A percentile compares a stretch with the other conserved stretches of the same genome.
Evolutionary conservation across 495 filamentous ascomycete species (phyloP).

Genomic region (Aspergillus diversus): DNA sequence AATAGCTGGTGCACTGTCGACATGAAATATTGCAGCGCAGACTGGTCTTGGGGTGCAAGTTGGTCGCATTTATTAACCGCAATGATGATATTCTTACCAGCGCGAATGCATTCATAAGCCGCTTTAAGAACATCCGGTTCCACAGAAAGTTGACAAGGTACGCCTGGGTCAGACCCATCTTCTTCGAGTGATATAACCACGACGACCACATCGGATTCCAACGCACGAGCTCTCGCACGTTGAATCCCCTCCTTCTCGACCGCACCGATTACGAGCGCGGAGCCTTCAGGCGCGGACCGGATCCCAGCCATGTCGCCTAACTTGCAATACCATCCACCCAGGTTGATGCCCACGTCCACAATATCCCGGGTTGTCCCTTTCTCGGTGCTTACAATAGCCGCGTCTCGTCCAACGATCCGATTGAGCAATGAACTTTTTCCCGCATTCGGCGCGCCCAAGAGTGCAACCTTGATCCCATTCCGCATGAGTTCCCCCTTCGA

Average conservation of each 20-base stretch:
- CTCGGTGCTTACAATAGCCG: conserved; percentile 90
- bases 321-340: conserved; percentile 84
- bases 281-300: conserved; percentile 42
- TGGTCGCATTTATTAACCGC: conserved; percentile 84
- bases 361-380: conserved; percentile 94
- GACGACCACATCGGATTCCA: conserved; percentile 84
- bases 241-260: conserved; percentile 91
- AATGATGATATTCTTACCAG: conserved; percentile 65
- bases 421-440: conserved; percentile 96
- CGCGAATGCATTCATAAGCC: conserved; percentile 55
- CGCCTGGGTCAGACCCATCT: conserved; percentile 26
- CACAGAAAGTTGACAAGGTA: conserved; percentile 40
- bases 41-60: conserved; percentile 29
- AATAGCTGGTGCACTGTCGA: conserved; percentile 35
- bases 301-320: conserved; percentile 94
- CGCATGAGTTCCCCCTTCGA: conserved; percentile 83
- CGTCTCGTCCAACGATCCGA: conserved; percentile 86
- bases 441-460: conserved; percentile 90
- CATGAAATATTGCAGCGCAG: conserved; percentile 25
- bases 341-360: conserved; percentile 87
- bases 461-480: conserved; percentile 80
- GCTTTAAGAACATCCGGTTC: conserved; percentile 63
- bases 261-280: conserved; percentile 58
- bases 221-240: conserved; percentile 77
- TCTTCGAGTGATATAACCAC: conserved; percentile 74